Percentiles rank a stretch among this genome's conserved stretches.
These are phyloP conservation scores for Gentiana dahurica DNA, from an alignment of 257 asterid species.

Conservation along the genomic window DNA sequence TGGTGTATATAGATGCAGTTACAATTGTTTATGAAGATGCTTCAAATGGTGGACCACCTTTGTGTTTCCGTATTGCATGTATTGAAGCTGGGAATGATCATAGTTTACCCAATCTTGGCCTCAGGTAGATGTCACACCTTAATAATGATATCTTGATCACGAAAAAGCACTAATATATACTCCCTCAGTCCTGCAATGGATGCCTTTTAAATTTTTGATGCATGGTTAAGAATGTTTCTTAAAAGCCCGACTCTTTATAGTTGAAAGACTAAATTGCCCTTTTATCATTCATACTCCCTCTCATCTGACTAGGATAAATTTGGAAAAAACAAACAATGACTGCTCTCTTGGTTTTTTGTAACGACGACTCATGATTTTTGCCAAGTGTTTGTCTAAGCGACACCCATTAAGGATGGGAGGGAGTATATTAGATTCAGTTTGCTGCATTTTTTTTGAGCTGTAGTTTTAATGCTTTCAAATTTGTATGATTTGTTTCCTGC, in stretches of 20 bases:
- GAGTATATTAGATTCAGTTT: neutral
- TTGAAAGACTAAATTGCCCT: no score
- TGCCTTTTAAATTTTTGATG: no score
- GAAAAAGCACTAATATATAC: neutral
- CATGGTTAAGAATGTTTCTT: no score
- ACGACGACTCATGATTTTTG: no score
- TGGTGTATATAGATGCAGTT: constrained; percentile 77
- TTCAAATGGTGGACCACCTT: constrained; percentile 72
- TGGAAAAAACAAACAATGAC: no score
- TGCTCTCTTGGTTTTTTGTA: no score
- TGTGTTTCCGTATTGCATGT: constrained; percentile 69
- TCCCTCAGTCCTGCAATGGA: no score
- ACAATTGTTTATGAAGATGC: constrained; percentile 86
- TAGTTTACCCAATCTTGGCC: constrained; percentile 76
- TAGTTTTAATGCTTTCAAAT: no score
- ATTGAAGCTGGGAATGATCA: constrained; percentile 79
- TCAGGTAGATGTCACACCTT: constrained; percentile 57
- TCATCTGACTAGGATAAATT: no score
- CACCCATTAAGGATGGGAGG: neutral
- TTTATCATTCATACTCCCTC: no score
- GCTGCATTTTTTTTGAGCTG: constrained; percentile 7
- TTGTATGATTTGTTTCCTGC: constrained; percentile 9
- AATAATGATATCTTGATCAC: neutral
- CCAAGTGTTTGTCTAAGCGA: no score
- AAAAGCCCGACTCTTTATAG: no score